Conservation (phyloP, 257 asterid species). For the Paraleonurus japonicus region DNA sequence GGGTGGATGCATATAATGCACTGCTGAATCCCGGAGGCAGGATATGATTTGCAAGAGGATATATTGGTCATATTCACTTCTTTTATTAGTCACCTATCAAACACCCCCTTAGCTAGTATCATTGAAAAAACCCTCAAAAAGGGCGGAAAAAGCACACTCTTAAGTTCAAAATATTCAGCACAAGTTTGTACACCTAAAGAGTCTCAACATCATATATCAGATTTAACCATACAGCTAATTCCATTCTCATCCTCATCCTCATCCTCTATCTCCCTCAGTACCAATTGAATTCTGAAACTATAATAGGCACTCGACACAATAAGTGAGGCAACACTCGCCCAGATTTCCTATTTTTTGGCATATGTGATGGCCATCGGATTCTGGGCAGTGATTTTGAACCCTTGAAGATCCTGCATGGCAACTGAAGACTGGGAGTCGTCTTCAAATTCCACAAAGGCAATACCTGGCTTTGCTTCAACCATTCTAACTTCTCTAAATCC, state of each 20-base stretch:
- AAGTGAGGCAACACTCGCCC: neutral
- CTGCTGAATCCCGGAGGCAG: too few species aligned
- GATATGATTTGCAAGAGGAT: too few species aligned
- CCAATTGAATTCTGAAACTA: constrained; percentile 4
- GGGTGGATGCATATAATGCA: too few species aligned
- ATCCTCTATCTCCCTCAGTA: neutral
- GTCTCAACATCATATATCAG: neutral
- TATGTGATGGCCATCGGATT: constrained; percentile 89
- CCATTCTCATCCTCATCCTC: constrained; percentile 2
- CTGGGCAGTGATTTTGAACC: constrained; percentile 85
- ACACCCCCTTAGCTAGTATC: too few species aligned
- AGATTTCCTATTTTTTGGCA: constrained; percentile 63
- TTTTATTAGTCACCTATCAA: too few species aligned
- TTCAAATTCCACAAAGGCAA: constrained; percentile 91
- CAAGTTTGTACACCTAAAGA: neutral
- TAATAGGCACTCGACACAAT: neutral
- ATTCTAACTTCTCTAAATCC: constrained; percentile 96
- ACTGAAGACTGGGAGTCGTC: constrained; percentile 82
- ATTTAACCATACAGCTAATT: neutral
- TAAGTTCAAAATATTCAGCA: neutral
- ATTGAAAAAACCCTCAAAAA: too few species aligned
- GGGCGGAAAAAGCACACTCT: neutral
- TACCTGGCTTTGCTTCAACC: constrained; percentile 96
- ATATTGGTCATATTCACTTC: too few species aligned
- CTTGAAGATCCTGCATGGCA: constrained; percentile 98